These are phyloP conservation scores for Epichloe sylvatica DNA, from an alignment of 2,329 filamentous ascomycete species.

Conservation along the genomic window DNA sequence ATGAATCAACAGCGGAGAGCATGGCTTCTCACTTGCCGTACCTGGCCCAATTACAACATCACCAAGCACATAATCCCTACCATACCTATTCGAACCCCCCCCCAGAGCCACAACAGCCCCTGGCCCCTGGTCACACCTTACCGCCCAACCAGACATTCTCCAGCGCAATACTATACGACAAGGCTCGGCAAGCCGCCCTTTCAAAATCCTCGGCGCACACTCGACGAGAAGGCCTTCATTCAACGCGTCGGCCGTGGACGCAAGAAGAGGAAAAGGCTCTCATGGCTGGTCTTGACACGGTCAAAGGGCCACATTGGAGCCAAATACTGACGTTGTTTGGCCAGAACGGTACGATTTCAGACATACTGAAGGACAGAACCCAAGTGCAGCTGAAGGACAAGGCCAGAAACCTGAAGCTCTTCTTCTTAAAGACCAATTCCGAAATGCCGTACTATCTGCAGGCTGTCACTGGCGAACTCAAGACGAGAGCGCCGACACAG, in stretches of 20 bases:
- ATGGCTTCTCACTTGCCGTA: slow-evolving; percentile 23
- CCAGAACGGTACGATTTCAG: slow-evolving; percentile 61
- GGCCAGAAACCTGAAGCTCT: slow-evolving; percentile 76
- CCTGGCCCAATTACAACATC: slow-evolving; percentile 25
- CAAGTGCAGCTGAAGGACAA: slow-evolving; percentile 92
- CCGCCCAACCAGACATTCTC: slow-evolving; percentile 44
- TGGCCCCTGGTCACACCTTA: slow-evolving; percentile 24
- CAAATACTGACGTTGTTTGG: slow-evolving; percentile 81
- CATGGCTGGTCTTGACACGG: slow-evolving; percentile 75
- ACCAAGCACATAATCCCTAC: slow-evolving; percentile 22
- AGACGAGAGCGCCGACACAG: slow-evolving; percentile 66
- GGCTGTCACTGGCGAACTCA: slow-evolving; percentile 78
- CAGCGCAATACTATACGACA: slow-evolving; percentile 42
- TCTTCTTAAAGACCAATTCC: slow-evolving; percentile 81
- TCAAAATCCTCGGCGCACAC: slow-evolving; percentile 42
- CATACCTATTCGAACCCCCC: slow-evolving; percentile 22
- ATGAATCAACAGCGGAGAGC: slow-evolving; percentile 14
- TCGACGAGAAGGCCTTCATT: slow-evolving; percentile 42
- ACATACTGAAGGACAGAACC: slow-evolving; percentile 75
- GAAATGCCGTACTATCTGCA: slow-evolving; percentile 82
- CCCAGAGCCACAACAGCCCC: slow-evolving; percentile 19
- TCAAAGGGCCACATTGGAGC: slow-evolving; percentile 86
- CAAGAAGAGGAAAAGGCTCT: slow-evolving; percentile 81
- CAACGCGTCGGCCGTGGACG: slow-evolving; percentile 67
- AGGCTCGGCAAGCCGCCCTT: slow-evolving; percentile 43